Evolutionary conservation across 257 asterid species (phyloP), one percentile per base, ranked within the genome.

Genomic region (Marsdenia floribunda): DNA sequence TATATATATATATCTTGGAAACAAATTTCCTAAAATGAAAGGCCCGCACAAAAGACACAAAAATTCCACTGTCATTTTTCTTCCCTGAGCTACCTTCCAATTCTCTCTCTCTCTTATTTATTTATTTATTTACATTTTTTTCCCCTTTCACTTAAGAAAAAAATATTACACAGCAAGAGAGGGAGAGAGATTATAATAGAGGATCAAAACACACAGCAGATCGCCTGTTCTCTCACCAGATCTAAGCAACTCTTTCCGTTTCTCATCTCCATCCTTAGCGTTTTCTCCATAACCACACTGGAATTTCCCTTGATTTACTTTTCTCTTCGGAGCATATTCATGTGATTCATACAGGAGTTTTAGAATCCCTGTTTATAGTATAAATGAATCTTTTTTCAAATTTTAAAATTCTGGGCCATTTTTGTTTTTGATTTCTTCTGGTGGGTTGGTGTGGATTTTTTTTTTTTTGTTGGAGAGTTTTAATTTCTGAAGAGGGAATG

Each of bases 141-240:
- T 6, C 7, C 38, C 38, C 12, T 11, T n/a, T 68, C 12, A n/a
- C 37, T 12, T 5, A 0, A 68, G 10, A 68, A 68, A 52, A 52
- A 68, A 24, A 22, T 38, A 67, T 47, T 19, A 67, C 54, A 40
- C 21, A 40, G 8, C n/a, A 10, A 40, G 52, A 40, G 47, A 42
- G 8, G 10, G 54, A 49, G 19, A 52, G 58, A 22, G 54, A 42
- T 67, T n/a, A 19, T 42, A 67, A 22, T 21, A 60, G 40, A 13
- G 40, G 67, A 60, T 60, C 67, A 60, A 11, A 60, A 26, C 5
- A 15, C 69, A 35, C 46, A 16, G 69, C 69, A 63, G 69, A 63
- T 63, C 69, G 37, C 40, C 24, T 11, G 14, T 63, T 21, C 11
- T 68, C 72, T 47, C n/a, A 40, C 72, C 72, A 68, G 72, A 68